Percentiles rank a stretch among this genome's conserved stretches.
phyloP scores from a whole-genome alignment of 2,329 filamentous ascomycete genomes.

The Alternaria sp. region DNA sequence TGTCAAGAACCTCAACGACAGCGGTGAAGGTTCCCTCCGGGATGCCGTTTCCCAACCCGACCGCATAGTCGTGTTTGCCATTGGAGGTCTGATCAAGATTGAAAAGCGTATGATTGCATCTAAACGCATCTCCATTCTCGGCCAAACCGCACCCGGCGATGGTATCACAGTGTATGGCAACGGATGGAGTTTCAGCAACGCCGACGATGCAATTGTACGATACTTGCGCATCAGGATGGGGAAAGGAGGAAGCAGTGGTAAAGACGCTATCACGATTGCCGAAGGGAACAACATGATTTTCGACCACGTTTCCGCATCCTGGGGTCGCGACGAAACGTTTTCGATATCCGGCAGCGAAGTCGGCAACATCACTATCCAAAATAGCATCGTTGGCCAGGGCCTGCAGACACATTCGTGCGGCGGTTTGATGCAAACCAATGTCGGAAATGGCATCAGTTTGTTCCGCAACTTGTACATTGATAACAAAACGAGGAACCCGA shows the following conservation, averaged over 20 bases:
- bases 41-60: conserved; percentile 60
- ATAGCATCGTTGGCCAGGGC: conserved; percentile 64
- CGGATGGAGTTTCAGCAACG: conserved; percentile 62
- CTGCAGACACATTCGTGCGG: conserved; percentile 64
- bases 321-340: conserved; percentile 66
- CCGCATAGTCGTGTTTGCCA: conserved; percentile 61
- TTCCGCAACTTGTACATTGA: conserved; percentile 66
- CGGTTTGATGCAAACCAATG: conserved; percentile 60
- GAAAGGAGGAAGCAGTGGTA: conserved; percentile 60
- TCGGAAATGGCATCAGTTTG: conserved; percentile 58
- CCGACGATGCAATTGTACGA: conserved; percentile 63
- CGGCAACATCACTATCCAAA: conserved; percentile 61
- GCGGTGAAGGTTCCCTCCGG: conserved; percentile 60
- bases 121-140: conserved; percentile 60
- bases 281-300: conserved; percentile 64
- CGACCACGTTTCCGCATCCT: conserved; percentile 63
- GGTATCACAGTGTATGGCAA: conserved; percentile 65
- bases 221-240: conserved; percentile 66
- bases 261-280: conserved; percentile 64
- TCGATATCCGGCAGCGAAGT: conserved; percentile 59
- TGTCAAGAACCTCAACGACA: conserved; percentile 60
- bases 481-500: conserved; percentile 66
- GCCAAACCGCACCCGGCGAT: conserved; percentile 61
- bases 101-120: conserved; percentile 58
- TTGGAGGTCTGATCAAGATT: conserved; percentile 62